A percentile compares a stretch with the other conserved stretches of the same genome.
Evolutionary conservation across 2,329 filamentous ascomycete genomes (phyloP).

Genomic region (Geosmithia flava): DNA sequence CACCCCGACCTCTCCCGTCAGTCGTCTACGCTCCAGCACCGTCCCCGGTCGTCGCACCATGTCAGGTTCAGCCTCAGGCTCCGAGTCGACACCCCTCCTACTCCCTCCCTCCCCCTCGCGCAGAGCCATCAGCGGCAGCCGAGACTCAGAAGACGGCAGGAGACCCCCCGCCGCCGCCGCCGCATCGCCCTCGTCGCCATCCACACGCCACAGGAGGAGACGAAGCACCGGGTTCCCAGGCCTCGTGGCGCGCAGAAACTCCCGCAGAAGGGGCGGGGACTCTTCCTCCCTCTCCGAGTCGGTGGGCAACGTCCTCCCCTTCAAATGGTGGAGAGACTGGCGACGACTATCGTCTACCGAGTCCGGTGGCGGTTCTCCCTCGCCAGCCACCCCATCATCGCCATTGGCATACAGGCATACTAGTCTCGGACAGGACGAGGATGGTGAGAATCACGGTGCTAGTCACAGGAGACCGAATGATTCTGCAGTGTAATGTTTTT

Average conservation of each 20-base stretch:
- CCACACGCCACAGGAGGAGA: constrained; percentile 15
- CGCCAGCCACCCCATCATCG: background rate
- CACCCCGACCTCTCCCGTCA: constrained; percentile 22
- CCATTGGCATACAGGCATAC: constrained; percentile 9
- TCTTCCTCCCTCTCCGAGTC: constrained; percentile 28
- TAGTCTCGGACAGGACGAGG: constrained; percentile 5
- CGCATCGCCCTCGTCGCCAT: too few species aligned
- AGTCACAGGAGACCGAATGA: constrained; percentile 9
- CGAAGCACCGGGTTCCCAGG: constrained; percentile 52
- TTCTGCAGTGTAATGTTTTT: constrained; percentile 18
- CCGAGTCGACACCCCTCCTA: constrained; percentile 27
- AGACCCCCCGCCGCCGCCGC: too few species aligned
- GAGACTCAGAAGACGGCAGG: too few species aligned
- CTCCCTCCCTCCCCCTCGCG: background rate
- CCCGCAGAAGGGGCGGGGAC: constrained; percentile 15
- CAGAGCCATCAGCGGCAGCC: background rate
- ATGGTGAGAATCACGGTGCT: constrained; percentile 3
- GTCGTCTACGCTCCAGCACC: constrained; percentile 34
- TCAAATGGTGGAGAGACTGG: constrained; percentile 38
- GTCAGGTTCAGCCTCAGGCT: background rate
- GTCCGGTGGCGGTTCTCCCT: background rate
- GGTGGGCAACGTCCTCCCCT: constrained; percentile 37
- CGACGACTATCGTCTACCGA: constrained; percentile 6
- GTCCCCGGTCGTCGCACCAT: constrained; percentile 21
- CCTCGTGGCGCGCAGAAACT: constrained; percentile 38